Conservation (phyloP, 805 yeast species). For the Kazachstania martiniae region DNA sequence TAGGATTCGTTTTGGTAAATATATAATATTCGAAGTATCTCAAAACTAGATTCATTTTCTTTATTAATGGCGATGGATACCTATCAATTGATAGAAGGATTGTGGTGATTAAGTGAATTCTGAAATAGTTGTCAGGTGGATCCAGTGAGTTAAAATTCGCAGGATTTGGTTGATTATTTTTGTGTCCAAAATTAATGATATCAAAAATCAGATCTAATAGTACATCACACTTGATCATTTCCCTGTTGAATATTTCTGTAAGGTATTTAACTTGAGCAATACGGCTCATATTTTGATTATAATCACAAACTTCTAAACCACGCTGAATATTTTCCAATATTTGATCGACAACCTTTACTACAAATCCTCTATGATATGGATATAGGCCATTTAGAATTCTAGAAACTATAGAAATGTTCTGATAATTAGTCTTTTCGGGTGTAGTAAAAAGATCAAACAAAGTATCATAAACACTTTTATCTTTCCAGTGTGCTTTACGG, state of each 20-base stretch:
- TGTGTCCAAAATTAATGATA: constrained; percentile 57
- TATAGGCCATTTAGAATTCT: constrained; percentile 32
- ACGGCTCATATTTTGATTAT: constrained; percentile 46
- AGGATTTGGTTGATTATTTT: constrained; percentile 43
- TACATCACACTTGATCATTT: constrained; percentile 36
- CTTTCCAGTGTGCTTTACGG: constrained; percentile 37
- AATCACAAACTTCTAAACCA: constrained; percentile 58
- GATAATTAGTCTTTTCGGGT: constrained; percentile 54
- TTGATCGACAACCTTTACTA: constrained; percentile 44
- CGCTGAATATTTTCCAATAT: constrained; percentile 50
- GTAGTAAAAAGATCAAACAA: constrained; percentile 37
- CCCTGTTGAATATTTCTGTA: constrained; percentile 42
- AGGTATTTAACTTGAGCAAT: constrained; percentile 52
- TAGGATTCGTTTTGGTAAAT: constrained; percentile 46
- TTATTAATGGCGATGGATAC: constrained; percentile 9
- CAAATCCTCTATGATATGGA: constrained; percentile 31
- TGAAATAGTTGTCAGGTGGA: constrained; percentile 55
- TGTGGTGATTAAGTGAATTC: constrained; percentile 46
- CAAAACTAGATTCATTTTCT: constrained; percentile 33
- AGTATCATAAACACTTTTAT: constrained; percentile 27
- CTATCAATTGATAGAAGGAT: constrained; percentile 29
- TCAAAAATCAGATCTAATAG: constrained; percentile 43
- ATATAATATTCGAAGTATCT: constrained; percentile 63
- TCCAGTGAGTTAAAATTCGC: constrained; percentile 38
- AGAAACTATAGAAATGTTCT: constrained; percentile 41